phyloP scores from a whole-genome alignment of 2,329 filamentous ascomycete genomes.

The Epichloe scottii region DNA sequence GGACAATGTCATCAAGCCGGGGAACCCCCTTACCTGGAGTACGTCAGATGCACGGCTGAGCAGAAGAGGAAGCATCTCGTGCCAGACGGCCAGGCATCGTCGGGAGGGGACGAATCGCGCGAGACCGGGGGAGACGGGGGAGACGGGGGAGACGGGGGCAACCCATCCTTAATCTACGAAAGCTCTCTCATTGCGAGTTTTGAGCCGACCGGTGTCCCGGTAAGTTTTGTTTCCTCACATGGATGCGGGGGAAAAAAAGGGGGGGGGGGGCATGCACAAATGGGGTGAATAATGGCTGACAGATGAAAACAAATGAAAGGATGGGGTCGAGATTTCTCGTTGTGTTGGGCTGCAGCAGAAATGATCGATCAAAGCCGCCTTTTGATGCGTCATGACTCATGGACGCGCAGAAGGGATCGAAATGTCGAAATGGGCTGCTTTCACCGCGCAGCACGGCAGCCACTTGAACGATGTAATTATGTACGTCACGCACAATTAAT shows the following conservation, averaged over 20 bases:
- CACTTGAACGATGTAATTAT: neutral
- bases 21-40: conserved; percentile 60
- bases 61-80: conserved; percentile 52
- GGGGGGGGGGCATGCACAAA: neutral
- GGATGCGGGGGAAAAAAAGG: neutral
- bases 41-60: conserved; percentile 51
- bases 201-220: conserved; percentile 54
- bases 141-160: conserved; percentile 31
- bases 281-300: neutral
- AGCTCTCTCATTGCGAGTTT: conserved; percentile 51
- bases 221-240: conserved; percentile 25
- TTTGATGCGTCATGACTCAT: neutral
- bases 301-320: conserved; percentile 25
- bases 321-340: conserved; percentile 53
- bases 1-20: conserved; percentile 60
- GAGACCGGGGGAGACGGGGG: conserved; percentile 12
- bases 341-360: conserved; percentile 23
- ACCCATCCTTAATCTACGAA: conserved; percentile 54
- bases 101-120: neutral
- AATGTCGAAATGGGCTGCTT: neutral
- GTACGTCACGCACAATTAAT: neutral
- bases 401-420: neutral
- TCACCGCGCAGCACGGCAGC: neutral
- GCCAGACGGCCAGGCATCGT: conserved; percentile 22
- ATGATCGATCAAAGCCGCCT: neutral